phyloP scores from a whole-genome alignment of 2,329 filamentous ascomycete species.

The Tothia fuscella region DNA sequence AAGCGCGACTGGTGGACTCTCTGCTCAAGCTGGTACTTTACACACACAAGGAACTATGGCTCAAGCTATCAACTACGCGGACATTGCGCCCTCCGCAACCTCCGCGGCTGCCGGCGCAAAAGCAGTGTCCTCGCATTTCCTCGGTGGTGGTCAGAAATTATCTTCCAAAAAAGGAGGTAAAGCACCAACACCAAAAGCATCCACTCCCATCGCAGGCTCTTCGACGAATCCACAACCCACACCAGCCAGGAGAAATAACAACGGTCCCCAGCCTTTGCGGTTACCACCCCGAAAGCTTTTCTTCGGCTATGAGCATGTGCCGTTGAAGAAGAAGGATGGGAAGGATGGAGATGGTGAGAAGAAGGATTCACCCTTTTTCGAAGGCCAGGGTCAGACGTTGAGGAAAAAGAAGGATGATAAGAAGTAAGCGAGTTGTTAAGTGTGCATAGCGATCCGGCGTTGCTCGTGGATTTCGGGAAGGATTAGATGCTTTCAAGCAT shows the following conservation, averaged over 20 bases:
- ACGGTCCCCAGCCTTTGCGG: slow-evolving; percentile 76
- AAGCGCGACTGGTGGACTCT: slow-evolving; percentile 51
- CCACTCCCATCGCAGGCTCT: slow-evolving; percentile 51
- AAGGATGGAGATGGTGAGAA: slow-evolving; percentile 43
- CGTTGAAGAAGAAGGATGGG: slow-evolving; percentile 63
- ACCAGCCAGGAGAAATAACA: slow-evolving; percentile 48
- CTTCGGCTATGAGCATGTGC: slow-evolving; percentile 90
- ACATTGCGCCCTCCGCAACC: slow-evolving; percentile 69
- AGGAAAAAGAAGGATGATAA: slow-evolving; percentile 54
- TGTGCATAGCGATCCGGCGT: too few relatives aligned
- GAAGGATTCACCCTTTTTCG: slow-evolving; percentile 56
- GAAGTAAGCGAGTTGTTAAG: background rate
- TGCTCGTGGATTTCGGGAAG: too few relatives aligned
- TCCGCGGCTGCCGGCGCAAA: slow-evolving; percentile 51
- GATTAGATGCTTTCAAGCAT: too few relatives aligned
- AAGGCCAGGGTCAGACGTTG: slow-evolving; percentile 74
- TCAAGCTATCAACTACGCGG: slow-evolving; percentile 89
- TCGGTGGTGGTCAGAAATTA: slow-evolving; percentile 70
- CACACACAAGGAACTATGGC: slow-evolving; percentile 91
- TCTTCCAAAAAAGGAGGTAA: slow-evolving; percentile 72
- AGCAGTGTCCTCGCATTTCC: slow-evolving; percentile 63
- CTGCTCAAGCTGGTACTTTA: slow-evolving; percentile 57
- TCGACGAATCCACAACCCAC: slow-evolving; percentile 28
- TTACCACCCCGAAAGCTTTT: slow-evolving; percentile 84
- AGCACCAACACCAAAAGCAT: slow-evolving; percentile 47